These are phyloP conservation scores for Intubia oerlemansii DNA, from an alignment of 2,329 filamentous ascomycete species.

Conservation along the genomic window DNA sequence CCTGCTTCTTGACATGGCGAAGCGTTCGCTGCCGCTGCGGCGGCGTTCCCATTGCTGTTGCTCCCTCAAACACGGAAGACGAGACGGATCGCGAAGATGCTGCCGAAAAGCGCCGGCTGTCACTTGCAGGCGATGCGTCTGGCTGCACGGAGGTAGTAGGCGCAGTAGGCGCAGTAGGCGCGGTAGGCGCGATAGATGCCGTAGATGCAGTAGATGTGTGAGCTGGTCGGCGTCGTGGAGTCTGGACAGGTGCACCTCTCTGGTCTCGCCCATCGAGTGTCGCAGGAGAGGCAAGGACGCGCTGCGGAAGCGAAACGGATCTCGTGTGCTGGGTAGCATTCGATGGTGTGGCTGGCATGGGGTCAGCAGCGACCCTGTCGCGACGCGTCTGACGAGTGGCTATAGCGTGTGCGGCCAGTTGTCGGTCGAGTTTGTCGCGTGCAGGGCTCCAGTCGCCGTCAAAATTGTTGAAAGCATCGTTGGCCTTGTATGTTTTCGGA, in stretches of 20 bases:
- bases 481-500: constrained; percentile 23
- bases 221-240: no score
- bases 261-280: no score
- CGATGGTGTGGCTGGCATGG: not conserved
- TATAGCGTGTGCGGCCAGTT: not conserved
- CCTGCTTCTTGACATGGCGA: constrained; percentile 38
- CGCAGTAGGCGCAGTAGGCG: not conserved
- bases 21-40: constrained; percentile 31
- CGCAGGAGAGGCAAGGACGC: no score
- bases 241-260: no score
- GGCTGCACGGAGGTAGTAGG: not conserved
- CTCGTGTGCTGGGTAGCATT: no score
- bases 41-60: constrained; percentile 28
- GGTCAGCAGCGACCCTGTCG: not conserved
- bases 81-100: constrained; percentile 31
- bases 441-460: not conserved
- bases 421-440: constrained; percentile 11
- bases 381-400: not conserved
- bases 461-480: not conserved
- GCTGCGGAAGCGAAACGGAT: no score
- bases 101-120: constrained; percentile 27
- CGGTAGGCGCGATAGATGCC: no score
- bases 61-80: constrained; percentile 35
- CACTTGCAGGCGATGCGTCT: constrained; percentile 15
- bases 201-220: no score